These are phyloP conservation scores for Dysphania ambrosioides DNA, from an alignment of 148 eudicot genomes.

Conservation along the genomic window DNA sequence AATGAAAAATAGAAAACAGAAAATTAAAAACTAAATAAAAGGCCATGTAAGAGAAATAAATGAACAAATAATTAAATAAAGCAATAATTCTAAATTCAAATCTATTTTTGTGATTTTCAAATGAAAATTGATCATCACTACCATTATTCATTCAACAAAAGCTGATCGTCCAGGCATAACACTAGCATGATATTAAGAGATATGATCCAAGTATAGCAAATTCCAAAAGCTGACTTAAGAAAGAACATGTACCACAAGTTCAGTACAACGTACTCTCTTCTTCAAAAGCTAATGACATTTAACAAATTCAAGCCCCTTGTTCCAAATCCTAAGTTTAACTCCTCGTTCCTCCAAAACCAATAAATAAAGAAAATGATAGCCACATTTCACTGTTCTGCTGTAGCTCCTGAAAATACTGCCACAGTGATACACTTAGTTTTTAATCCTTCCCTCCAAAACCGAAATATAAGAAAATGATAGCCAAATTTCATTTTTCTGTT, in stretches of 20 bases:
- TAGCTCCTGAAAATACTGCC: background rate
- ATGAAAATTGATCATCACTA: no score
- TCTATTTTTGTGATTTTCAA: no score
- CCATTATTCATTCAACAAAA: no score
- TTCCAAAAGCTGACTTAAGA: background rate
- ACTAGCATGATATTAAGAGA: conserved; percentile 9
- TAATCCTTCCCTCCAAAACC: background rate
- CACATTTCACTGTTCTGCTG: background rate
- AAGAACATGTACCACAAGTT: background rate
- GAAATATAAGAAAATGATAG: no score
- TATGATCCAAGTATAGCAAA: background rate
- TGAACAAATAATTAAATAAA: no score
- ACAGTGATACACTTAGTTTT: background rate
- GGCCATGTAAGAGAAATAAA: no score
- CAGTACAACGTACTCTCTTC: background rate
- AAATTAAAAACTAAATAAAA: no score
- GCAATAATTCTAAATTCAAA: no score
- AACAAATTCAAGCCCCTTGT: background rate
- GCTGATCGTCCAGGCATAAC: no score
- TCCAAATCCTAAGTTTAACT: background rate
- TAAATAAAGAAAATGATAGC: background rate
- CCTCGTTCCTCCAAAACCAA: background rate
- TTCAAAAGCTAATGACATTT: background rate
- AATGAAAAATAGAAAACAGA: no score
- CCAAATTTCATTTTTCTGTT: background rate